Base-by-base conservation (phyloP, 148 eudicot genomes). In the Arbutus unedo region DNA sequence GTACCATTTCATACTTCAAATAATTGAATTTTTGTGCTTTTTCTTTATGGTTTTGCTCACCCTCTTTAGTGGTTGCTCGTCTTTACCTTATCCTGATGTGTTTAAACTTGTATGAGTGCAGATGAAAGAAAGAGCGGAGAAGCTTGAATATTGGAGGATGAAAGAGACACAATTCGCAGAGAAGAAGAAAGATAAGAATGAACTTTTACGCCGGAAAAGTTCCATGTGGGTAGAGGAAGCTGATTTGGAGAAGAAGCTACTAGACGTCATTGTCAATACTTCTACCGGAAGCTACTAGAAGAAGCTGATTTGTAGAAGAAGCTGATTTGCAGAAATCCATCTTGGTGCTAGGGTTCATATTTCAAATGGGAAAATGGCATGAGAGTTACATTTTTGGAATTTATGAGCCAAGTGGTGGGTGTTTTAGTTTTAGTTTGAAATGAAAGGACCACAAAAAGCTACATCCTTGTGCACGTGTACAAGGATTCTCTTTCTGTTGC, bases 61-160 rank as follows among this genome's bases (percentile, higher is more conserved):
- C 57, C 10, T 43, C 5, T 45, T 54, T n/a, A 47, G 8, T 82
- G 75, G 49, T 43, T 15, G 14, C 4, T 64, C 47, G 68, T 14
- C 55, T 64, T 62, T 62, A 66, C 21, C 2, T n/a, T 66, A 76
- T 51, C 67, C 68, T 55, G 80, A 54, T 16, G 14, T 54, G 57
- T 81, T 64, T 15, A 57, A 41, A 11, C 38, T 44, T 66, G 68
- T 15, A 5, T 79, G 70, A 45, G 14, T 85, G 81, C 91, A 95
- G 98, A 76, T 92, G 82, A 95, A 92, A 93, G 98, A 95, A 87
- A 90, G 89, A 88, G 84, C 86, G 45, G 90, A 91, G 87, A 93
- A 93, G 87, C 94, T 92, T 49, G 97, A 92, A 73, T 93, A 92
- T 83, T 91, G 97, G 97, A 95, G 85, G 80, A 84, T 5, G 88